Percentiles rank a stretch among this genome's conserved stretches.
Evolutionary conservation across 495 filamentous ascomycete species (phyloP).

Genomic region (Penicillium paradoxum): DNA sequence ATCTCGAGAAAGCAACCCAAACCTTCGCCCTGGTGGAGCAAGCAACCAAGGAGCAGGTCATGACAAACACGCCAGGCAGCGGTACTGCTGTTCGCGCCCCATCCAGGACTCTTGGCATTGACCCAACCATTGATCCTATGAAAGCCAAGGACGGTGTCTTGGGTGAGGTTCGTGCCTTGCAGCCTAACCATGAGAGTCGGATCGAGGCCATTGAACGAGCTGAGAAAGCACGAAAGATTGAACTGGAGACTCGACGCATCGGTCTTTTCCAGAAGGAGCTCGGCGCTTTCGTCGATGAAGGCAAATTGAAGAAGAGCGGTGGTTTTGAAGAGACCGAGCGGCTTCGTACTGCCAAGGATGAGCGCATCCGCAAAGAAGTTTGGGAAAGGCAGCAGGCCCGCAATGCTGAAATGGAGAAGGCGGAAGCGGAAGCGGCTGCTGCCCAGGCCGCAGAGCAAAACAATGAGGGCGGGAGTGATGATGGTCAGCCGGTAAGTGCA

Average conservation of each 20-base stretch:
- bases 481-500: background rate
- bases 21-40: constrained; percentile 94
- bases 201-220: constrained; percentile 94
- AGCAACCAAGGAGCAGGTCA: constrained; percentile 91
- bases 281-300: constrained; percentile 81
- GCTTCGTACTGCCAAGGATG: constrained; percentile 77
- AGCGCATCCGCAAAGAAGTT: constrained; percentile 76
- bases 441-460: constrained; percentile 17
- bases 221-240: constrained; percentile 81
- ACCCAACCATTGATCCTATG: constrained; percentile 61
- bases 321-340: constrained; percentile 92
- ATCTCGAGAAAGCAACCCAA: constrained; percentile 87
- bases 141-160: constrained; percentile 87
- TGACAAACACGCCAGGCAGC: constrained; percentile 51
- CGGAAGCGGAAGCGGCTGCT: constrained; percentile 23
- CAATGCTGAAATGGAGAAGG: constrained; percentile 39
- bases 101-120: constrained; percentile 60
- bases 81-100: constrained; percentile 43
- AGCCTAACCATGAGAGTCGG: constrained; percentile 89
- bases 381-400: constrained; percentile 64
- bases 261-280: constrained; percentile 88
- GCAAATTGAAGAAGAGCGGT: constrained; percentile 89
- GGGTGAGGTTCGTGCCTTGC: constrained; percentile 88
- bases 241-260: constrained; percentile 70
- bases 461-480: constrained; percentile 11